Conservation (phyloP, 495 filamentous ascomycete genomes). For the Mytilinidion resinicola region DNA sequence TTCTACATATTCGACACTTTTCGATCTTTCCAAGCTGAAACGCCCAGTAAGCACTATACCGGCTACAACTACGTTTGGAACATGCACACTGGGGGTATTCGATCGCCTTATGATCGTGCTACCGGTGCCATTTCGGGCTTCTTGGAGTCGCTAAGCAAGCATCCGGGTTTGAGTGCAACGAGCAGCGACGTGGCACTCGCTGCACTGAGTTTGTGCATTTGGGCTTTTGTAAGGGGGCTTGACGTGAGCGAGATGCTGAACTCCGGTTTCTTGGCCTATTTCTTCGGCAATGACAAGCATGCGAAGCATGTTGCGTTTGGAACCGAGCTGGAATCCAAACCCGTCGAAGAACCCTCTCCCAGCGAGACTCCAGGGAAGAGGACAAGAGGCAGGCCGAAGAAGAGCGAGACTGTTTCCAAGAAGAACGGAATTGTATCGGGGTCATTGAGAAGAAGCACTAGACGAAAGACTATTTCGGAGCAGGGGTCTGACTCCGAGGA, state of each 20-base stretch:
- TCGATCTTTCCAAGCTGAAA: neutral
- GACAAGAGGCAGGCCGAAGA: conserved; percentile 22
- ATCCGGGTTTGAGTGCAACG: conserved; percentile 45
- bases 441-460: conserved; percentile 9
- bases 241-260: conserved; percentile 40
- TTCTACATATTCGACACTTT: conserved; percentile 13
- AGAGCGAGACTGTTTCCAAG: conserved; percentile 4
- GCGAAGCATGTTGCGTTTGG: conserved; percentile 27
- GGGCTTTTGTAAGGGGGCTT: conserved; percentile 46
- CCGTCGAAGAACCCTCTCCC: neutral
- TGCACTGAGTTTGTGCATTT: conserved; percentile 45
- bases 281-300: neutral
- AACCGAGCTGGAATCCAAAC: neutral
- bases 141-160: conserved; percentile 38
- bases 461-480: conserved; percentile 8
- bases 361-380: conserved; percentile 13
- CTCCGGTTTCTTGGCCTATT: conserved; percentile 15
- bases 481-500: conserved; percentile 19
- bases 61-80: neutral
- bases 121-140: neutral
- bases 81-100: neutral
- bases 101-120: neutral
- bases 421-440: neutral
- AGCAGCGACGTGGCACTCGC: conserved; percentile 49
- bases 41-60: neutral